phyloP scores from a whole-genome alignment of 208 protist genomes.

The Crithidia bombi region DNA sequence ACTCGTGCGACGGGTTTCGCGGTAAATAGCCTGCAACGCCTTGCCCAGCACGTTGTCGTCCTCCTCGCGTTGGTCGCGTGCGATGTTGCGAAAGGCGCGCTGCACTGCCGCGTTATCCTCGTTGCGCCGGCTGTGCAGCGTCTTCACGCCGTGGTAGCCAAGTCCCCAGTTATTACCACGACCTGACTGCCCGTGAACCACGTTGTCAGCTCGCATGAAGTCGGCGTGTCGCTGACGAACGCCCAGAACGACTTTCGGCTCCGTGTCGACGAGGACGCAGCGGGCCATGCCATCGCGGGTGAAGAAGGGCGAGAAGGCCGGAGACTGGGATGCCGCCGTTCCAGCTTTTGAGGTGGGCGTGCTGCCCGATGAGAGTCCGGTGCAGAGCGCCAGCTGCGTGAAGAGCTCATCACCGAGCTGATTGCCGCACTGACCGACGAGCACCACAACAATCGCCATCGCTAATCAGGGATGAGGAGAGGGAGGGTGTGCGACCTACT shows the following conservation, averaged over 20 bases:
- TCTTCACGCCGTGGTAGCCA: slow-evolving; percentile 78
- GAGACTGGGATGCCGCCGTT: background rate
- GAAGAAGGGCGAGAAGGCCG: slow-evolving; percentile 54
- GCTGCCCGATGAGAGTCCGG: background rate
- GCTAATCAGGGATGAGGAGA: background rate
- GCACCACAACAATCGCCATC: slow-evolving; percentile 81
- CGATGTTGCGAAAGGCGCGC: slow-evolving; percentile 59
- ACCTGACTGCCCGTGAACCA: slow-evolving; percentile 79
- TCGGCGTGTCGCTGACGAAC: slow-evolving; percentile 59
- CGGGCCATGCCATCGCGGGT: slow-evolving; percentile 69
- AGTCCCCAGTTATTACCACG: slow-evolving; percentile 89
- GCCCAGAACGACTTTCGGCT: slow-evolving; percentile 86
- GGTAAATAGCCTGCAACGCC: slow-evolving; percentile 75
- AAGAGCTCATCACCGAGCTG: slow-evolving; percentile 88
- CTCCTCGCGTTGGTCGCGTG: slow-evolving; percentile 63
- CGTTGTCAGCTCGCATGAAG: slow-evolving; percentile 70
- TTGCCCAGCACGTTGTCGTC: slow-evolving; percentile 60
- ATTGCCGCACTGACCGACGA: slow-evolving; percentile 90
- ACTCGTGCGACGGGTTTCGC: slow-evolving; percentile 70
- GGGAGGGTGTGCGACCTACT: no score
- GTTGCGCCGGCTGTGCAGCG: slow-evolving; percentile 43
- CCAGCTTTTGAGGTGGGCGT: background rate
- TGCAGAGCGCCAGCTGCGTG: slow-evolving; percentile 58
- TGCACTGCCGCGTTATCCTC: slow-evolving; percentile 43
- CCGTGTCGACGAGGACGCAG: slow-evolving; percentile 83